These are phyloP conservation scores for Cytidiella melzeri DNA, from an alignment of 768 basidiomycete genomes.

Conservation along the genomic window DNA sequence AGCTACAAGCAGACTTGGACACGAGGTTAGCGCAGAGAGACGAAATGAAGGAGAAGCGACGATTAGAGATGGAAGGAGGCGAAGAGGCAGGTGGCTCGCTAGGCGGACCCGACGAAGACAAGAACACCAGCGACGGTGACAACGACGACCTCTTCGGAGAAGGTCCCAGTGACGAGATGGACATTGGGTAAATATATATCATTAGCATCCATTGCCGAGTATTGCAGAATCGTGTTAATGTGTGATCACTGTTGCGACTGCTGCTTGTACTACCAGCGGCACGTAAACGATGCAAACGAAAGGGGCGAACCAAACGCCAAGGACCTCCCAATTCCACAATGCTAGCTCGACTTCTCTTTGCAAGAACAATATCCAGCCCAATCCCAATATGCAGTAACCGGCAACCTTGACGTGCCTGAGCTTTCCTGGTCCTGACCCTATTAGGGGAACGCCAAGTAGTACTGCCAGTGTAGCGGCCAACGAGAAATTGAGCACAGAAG, in stretches of 20 bases:
- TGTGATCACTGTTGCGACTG: slow-evolving; percentile 45
- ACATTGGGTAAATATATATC: slow-evolving; percentile 20
- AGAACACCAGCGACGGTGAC: slow-evolving; percentile 23
- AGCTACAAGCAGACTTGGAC: slow-evolving; percentile 80
- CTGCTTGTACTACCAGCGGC: slow-evolving; percentile 69
- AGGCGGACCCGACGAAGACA: slow-evolving; percentile 28
- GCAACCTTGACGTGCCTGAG: slow-evolving; percentile 15
- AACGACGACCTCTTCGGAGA: slow-evolving; percentile 30
- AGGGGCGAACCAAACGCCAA: slow-evolving; percentile 80
- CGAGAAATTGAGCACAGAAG: slow-evolving; percentile 89
- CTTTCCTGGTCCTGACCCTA: neutral
- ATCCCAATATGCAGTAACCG: slow-evolving; percentile 42
- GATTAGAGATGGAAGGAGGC: slow-evolving; percentile 62
- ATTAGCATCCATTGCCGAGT: neutral
- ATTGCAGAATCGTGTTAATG: slow-evolving; percentile 14
- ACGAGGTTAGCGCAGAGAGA: slow-evolving; percentile 78
- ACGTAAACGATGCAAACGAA: slow-evolving; percentile 75
- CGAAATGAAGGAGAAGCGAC: slow-evolving; percentile 70
- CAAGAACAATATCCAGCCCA: slow-evolving; percentile 53
- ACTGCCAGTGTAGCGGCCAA: slow-evolving; percentile 71
- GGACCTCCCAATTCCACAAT: slow-evolving; percentile 72
- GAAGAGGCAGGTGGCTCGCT: slow-evolving; percentile 29
- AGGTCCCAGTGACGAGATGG: slow-evolving; percentile 20
- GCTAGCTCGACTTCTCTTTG: slow-evolving; percentile 41
- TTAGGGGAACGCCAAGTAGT: slow-evolving; percentile 59